A percentile compares a stretch with the other conserved stretches of the same genome.
Evolutionary conservation across 2,329 filamentous ascomycete genomes (phyloP).

Genomic region (Colletotrichum filicis): DNA sequence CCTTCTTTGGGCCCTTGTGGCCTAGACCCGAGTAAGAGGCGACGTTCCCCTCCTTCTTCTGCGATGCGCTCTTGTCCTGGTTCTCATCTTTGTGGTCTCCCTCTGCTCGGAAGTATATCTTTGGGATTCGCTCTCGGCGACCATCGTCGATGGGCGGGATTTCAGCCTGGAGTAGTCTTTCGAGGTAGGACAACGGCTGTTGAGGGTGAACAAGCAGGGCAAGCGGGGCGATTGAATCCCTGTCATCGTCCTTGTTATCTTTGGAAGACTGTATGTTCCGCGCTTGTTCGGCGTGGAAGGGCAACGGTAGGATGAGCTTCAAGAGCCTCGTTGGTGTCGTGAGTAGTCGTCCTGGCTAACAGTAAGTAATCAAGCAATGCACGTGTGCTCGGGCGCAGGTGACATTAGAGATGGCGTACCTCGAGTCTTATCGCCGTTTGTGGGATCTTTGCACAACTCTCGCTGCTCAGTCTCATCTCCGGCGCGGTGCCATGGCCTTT

Average conservation of each 20-base stretch:
- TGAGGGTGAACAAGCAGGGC: slow-evolving; percentile 89
- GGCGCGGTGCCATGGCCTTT: slow-evolving; percentile 74
- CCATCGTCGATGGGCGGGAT: slow-evolving; percentile 76
- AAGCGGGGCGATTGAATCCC: slow-evolving; percentile 76
- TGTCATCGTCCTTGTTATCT: slow-evolving; percentile 44
- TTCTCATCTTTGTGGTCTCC: slow-evolving; percentile 63
- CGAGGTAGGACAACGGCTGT: slow-evolving; percentile 90
- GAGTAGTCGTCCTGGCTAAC: slow-evolving; percentile 72
- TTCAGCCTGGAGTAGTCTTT: slow-evolving; percentile 89
- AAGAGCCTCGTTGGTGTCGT: slow-evolving; percentile 84
- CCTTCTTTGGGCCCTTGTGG: slow-evolving; percentile 62
- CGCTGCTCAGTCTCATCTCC: slow-evolving; percentile 60
- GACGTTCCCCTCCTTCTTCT: slow-evolving; percentile 55
- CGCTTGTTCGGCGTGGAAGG: slow-evolving; percentile 43
- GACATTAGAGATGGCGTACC: slow-evolving; percentile 39
- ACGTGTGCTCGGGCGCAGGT: no score
- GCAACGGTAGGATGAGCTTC: slow-evolving; percentile 82
- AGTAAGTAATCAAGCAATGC: background rate
- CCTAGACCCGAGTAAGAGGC: slow-evolving; percentile 79
- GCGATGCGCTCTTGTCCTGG: slow-evolving; percentile 36
- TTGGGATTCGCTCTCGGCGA: slow-evolving; percentile 75
- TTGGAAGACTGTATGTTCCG: slow-evolving; percentile 1
- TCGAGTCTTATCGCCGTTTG: slow-evolving; percentile 42
- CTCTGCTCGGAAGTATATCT: slow-evolving; percentile 83
- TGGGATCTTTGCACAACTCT: slow-evolving; percentile 41